Evolutionary conservation across 1,284 basidiomycete genomes (phyloP), one percentile per base, ranked within the genome.

Genomic region (Cystobasidium slooffiae): DNA sequence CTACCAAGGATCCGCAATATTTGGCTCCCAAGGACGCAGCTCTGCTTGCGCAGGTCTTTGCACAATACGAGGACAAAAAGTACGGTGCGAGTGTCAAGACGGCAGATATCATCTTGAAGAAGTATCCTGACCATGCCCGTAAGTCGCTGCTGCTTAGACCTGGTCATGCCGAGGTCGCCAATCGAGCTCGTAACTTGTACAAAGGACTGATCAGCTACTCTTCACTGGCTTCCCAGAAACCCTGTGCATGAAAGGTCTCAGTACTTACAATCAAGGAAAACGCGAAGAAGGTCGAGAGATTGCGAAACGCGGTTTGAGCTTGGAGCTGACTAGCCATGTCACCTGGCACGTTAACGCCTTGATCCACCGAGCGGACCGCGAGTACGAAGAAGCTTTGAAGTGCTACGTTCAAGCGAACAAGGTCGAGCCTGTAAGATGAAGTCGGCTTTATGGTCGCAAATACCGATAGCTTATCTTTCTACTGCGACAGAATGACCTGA

Each of bases 311-410:
- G 97, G 94, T 59, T 87, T 97, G 77, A 88, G 90, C 75, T 87
- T 91, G 76, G 94, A 98, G 84, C 85, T 96, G 75, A 92, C 89
- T 47, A 94, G 92, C 31, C 96, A 99, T 82, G 97, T 99, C 81
- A 91, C 91, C 81, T 99, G 97, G 96, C 97, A 99, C 82, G 95
- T 99, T 75, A 92, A 94, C 80, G 97, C 94, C 56, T 89, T 97
- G 79, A 88, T 96, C 44, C 91, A 94, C 81, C 93, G 94, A 83
- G 90, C 90, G 55, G 92, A 95, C 82, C 92, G 90, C 82, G 93
- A 94, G 80, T 95, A 84, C 80, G 90, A 91, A 78, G 91, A 93
- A 80, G 91, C 93, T 0, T 86, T 94, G 81, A 92, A 93, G 80
- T 93, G 91, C 43, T 87, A 87, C 78, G 81, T 81, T 10, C 84